Base-by-base conservation (phyloP, 371 early-diverging fungal genomes). In the Rhizopus arrhizus region DNA sequence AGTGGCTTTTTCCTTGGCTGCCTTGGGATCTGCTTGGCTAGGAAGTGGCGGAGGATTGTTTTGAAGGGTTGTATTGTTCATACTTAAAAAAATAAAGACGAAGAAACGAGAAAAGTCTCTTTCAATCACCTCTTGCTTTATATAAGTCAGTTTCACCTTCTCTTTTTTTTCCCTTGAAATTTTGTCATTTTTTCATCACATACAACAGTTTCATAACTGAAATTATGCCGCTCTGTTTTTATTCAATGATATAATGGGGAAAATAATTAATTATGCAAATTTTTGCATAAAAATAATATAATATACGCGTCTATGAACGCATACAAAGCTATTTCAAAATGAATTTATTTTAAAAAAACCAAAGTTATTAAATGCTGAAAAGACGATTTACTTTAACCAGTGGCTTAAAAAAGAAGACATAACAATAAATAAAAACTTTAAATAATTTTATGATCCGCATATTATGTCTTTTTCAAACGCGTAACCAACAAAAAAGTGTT, bases 401-500 rank as follows among this genome's bases (percentile, higher is more conserved):
- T 80, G 15, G 73, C 81, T 43, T 75, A 83, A 6, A 82, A 68
- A 77, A 54, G 84, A 84, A 68, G 79, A 82, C 51, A 22, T 22
- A 22, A 22, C 22, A 22, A 22, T 22, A 22, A 22, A 22, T 22
- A 63, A 62, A 45, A 68, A 51, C 48, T 55, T 80, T 16, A 68
- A 69, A 32, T 65, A 74, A 36, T 77, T 66, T 61, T 72, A 75
- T 56, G 73, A 80, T 54, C 81, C 81, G 6, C 56, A 77, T 42
- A 64, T 56, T 0, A 57, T 74, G 46, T 75, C 76, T 13, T 56
- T 11, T 36, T 80, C 33, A 61, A 67, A 46, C 72, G 80, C 42
- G 71, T 78, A 15, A 62, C 34, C 13, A 16, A 15, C 15, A 52
- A 52, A n/a, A 36, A 53, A 5, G 35, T 13, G n/a, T 50, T 31